These are phyloP conservation scores for Stephania cephalantha DNA, from an alignment of 164 flowering plant species.

Conservation along the genomic window DNA sequence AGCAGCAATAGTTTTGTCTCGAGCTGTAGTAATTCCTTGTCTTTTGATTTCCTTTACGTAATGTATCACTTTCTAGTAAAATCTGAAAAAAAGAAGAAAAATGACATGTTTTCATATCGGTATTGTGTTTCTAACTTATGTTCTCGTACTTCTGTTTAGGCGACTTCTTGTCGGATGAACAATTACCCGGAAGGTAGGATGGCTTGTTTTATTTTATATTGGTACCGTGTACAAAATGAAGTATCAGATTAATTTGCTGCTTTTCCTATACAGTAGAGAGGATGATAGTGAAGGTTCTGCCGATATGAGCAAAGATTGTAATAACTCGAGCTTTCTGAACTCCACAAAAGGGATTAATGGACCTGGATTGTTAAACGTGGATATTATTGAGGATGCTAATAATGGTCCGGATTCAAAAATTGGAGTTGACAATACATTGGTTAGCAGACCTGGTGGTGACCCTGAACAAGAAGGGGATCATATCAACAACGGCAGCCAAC, in stretches of 20 bases:
- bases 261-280: constrained; percentile 25
- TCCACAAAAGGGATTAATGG: constrained; percentile 12
- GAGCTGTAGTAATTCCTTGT: constrained; percentile 41
- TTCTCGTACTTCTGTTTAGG: constrained; percentile 36
- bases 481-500: constrained; percentile 9
- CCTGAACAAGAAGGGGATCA: constrained; percentile 22
- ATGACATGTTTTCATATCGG: background rate
- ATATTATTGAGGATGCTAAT: constrained; percentile 12
- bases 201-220: constrained; percentile 3
- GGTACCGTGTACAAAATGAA: background rate
- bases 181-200: constrained; percentile 40
- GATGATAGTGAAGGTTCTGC: constrained; percentile 25
- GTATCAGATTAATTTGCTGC: background rate
- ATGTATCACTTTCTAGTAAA: background rate
- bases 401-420: constrained; percentile 2
- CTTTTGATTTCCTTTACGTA: constrained; percentile 8
- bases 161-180: constrained; percentile 52
- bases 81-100: too few species aligned
- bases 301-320: constrained; percentile 26
- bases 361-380: constrained; percentile 12
- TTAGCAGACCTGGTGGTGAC: constrained; percentile 6
- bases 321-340: constrained; percentile 6
- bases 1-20: constrained; percentile 53
- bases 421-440: background rate
- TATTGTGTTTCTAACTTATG: background rate